Percentiles rank a stretch among this genome's conserved stretches.
Conservation (phyloP, 768 basidiomycete genomes). For the Podaxis carcinomalis region DNA sequence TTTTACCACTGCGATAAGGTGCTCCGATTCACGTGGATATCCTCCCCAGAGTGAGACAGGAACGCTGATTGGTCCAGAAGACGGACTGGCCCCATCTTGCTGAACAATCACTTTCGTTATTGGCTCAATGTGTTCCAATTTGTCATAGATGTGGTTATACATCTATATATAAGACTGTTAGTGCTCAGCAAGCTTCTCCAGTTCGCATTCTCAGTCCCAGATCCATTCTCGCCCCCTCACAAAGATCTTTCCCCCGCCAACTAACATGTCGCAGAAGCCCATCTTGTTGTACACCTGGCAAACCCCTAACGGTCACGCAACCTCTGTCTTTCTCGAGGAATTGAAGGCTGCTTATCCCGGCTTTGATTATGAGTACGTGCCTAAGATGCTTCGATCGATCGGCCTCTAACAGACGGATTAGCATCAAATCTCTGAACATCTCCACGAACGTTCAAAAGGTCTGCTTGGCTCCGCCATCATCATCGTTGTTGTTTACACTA, state of each 20-base stretch:
- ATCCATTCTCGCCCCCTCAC: constrained; percentile 15
- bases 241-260: constrained; percentile 25
- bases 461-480: not conserved
- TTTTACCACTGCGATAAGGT: not conserved
- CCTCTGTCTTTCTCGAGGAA: constrained; percentile 58
- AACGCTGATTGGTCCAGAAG: not conserved
- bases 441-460: constrained; percentile 70
- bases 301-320: constrained; percentile 59
- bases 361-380: constrained; percentile 46
- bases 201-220: not conserved
- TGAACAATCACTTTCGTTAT: constrained; percentile 7
- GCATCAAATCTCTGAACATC: constrained; percentile 52
- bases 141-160: not conserved
- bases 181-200: not conserved
- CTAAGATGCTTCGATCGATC: not conserved
- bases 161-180: constrained; percentile 9
- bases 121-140: not conserved
- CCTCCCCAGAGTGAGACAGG: not conserved
- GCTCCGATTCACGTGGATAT: not conserved
- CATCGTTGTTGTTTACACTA: not conserved
- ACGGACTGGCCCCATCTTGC: not conserved
- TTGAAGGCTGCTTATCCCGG: constrained; percentile 49
- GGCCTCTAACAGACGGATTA: constrained; percentile 18
- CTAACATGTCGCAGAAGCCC: constrained; percentile 23
- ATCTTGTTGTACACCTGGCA: constrained; percentile 46